Conservation (phyloP, 2,329 filamentous ascomycete species). For the Fusarium veterinarium region DNA sequence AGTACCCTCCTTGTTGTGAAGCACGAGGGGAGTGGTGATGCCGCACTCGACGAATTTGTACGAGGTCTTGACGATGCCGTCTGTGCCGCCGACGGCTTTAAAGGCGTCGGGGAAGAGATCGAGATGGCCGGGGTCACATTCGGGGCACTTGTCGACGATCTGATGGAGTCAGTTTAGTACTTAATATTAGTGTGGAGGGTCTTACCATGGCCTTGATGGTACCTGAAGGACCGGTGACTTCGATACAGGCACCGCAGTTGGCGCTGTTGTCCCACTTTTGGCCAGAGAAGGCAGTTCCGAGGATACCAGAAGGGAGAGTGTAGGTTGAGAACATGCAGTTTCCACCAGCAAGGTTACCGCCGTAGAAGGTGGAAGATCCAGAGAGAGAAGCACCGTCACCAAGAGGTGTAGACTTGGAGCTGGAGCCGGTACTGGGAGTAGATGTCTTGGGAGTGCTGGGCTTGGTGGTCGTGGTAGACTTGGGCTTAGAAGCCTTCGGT, state of each 20-base stretch:
- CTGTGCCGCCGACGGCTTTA: conserved; percentile 50
- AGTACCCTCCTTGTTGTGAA: conserved; percentile 59
- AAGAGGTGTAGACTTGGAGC: conserved; percentile 12
- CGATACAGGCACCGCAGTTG: conserved; percentile 71
- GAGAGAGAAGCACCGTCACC: conserved; percentile 14
- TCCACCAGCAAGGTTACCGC: conserved; percentile 68
- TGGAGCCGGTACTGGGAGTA: neutral
- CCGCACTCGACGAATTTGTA: conserved; percentile 55
- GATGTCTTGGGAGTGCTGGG: neutral
- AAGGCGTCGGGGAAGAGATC: conserved; percentile 60
- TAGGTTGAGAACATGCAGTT: conserved; percentile 73
- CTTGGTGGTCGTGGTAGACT: neutral
- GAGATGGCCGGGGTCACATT: conserved; percentile 55
- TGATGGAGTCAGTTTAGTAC: conserved; percentile 24
- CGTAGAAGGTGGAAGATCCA: conserved; percentile 60
- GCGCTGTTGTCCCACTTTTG: conserved; percentile 66
- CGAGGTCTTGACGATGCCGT: conserved; percentile 51
- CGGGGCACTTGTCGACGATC: conserved; percentile 60
- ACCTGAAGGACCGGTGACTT: conserved; percentile 67
- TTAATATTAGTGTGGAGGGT: neutral
- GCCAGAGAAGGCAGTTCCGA: conserved; percentile 71
- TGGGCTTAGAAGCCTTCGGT: neutral
- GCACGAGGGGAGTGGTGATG: conserved; percentile 55
- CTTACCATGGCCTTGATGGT: conserved; percentile 72
- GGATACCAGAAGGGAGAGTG: conserved; percentile 67